Evolutionary conservation across 2,329 filamentous ascomycete species (phyloP).

Genomic region (Ophiostoma perfectum): DNA sequence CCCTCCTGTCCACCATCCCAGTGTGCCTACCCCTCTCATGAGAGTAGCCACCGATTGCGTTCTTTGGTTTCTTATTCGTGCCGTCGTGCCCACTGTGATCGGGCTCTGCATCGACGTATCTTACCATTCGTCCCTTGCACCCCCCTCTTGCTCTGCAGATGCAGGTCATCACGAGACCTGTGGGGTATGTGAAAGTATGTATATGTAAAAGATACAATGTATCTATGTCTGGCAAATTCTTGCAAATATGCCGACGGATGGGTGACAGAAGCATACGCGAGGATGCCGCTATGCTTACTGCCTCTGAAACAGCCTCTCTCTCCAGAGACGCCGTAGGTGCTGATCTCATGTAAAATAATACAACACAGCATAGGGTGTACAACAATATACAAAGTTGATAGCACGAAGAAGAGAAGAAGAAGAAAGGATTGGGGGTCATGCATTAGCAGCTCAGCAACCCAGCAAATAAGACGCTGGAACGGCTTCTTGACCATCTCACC

Average conservation of each 20-base stretch:
- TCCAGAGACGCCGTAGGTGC: too few relatives aligned
- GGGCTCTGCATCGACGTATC: neutral
- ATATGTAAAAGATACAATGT: neutral
- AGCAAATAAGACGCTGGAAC: slow-evolving; percentile 4
- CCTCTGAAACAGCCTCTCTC: too few relatives aligned
- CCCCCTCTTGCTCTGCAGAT: slow-evolving; percentile 15
- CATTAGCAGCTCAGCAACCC: neutral
- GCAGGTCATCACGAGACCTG: slow-evolving; percentile 21
- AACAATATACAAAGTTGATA: neutral
- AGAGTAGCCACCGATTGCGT: neutral
- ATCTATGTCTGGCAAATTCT: neutral
- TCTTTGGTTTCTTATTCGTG: neutral
- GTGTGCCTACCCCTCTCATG: neutral
- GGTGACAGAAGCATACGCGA: too few relatives aligned
- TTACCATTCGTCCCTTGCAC: neutral
- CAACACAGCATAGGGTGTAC: neutral
- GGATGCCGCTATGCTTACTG: too few relatives aligned
- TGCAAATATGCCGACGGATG: too few relatives aligned
- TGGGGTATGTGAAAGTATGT: slow-evolving; percentile 8
- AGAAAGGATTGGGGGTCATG: neutral
- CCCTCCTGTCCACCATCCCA: neutral
- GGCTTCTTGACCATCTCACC: neutral
- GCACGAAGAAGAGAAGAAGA: neutral
- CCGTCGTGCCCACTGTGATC: neutral
- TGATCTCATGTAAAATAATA: neutral